These are phyloP conservation scores for Tetracentron sinense DNA, from an alignment of 164 flowering plant species.

Conservation along the genomic window DNA sequence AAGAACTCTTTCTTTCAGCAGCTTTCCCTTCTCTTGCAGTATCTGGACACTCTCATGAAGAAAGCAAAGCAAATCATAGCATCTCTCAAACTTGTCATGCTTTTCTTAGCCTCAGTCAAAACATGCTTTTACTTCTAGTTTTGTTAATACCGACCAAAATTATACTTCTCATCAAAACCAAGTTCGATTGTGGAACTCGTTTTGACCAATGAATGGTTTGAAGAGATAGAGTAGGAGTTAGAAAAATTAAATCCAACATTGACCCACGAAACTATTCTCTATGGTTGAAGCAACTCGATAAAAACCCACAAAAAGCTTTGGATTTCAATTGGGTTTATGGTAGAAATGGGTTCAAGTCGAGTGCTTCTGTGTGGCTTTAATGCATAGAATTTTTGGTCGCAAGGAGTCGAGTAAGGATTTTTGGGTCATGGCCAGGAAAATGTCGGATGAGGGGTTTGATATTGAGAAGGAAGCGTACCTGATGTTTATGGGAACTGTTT, in stretches of 20 bases:
- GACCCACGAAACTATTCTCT: conserved; percentile 59
- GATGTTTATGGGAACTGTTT: conserved; percentile 33
- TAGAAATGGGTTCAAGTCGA: conserved; percentile 43
- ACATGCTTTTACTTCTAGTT: conserved; percentile 12
- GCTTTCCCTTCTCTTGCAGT: background rate
- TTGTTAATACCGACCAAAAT: conserved; percentile 20
- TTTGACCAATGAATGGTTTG: conserved; percentile 47
- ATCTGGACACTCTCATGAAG: conserved; percentile 26
- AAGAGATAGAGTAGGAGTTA: conserved; percentile 43
- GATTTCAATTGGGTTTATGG: conserved; percentile 53
- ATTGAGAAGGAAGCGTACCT: conserved; percentile 53
- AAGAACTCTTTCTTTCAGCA: conserved; percentile 6
- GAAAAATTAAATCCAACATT: conserved; percentile 19
- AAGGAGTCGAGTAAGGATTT: conserved; percentile 53
- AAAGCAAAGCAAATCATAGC: conserved; percentile 35
- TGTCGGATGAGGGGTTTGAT: conserved; percentile 60
- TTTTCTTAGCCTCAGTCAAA: conserved; percentile 8
- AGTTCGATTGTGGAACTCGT: conserved; percentile 39
- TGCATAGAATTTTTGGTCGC: conserved; percentile 50
- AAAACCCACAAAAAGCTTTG: conserved; percentile 44
- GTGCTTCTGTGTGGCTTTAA: conserved; percentile 41
- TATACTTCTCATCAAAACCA: conserved; percentile 42
- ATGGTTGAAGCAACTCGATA: conserved; percentile 57
- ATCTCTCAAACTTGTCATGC: conserved; percentile 30
- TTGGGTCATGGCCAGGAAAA: conserved; percentile 50